These are phyloP conservation scores for Claviceps citrina DNA, from an alignment of 2,329 filamentous ascomycete species.

Conservation along the genomic window DNA sequence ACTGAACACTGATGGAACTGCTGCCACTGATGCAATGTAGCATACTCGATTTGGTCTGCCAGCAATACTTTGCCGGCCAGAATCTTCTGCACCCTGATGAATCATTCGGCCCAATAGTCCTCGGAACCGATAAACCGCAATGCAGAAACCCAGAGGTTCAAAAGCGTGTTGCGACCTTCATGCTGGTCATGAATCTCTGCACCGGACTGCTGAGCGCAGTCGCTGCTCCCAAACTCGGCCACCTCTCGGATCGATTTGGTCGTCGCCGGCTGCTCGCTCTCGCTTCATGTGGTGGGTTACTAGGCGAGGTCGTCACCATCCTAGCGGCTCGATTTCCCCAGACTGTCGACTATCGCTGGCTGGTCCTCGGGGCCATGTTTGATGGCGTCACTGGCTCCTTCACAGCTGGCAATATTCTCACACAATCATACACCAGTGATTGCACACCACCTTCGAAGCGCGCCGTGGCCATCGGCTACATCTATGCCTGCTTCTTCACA, in stretches of 20 bases:
- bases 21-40: constrained; percentile 17
- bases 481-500: constrained; percentile 75
- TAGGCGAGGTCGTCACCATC: constrained; percentile 63
- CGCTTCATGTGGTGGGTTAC: constrained; percentile 57
- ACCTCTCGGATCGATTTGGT: constrained; percentile 75
- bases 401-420: constrained; percentile 60
- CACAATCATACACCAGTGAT: constrained; percentile 78
- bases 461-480: constrained; percentile 72
- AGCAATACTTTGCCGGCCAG: constrained; percentile 61
- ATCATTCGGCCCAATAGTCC: constrained; percentile 33
- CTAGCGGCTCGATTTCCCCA: constrained; percentile 63
- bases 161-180: constrained; percentile 60
- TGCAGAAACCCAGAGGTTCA: constrained; percentile 71
- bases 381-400: constrained; percentile 85
- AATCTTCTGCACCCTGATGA: constrained; percentile 39
- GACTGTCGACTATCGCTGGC: constrained; percentile 56
- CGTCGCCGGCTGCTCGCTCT: constrained; percentile 59
- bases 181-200: constrained; percentile 57
- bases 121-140: constrained; percentile 58
- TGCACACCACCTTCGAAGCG: constrained; percentile 69
- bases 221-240: constrained; percentile 66
- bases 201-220: constrained; percentile 67
- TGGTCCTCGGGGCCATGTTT: constrained; percentile 59
- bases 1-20: neutral
- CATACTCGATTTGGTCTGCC: constrained; percentile 70